phyloP scores from a whole-genome alignment of 2,329 filamentous ascomycete genomes.

The Cladobotryum protrusum region DNA sequence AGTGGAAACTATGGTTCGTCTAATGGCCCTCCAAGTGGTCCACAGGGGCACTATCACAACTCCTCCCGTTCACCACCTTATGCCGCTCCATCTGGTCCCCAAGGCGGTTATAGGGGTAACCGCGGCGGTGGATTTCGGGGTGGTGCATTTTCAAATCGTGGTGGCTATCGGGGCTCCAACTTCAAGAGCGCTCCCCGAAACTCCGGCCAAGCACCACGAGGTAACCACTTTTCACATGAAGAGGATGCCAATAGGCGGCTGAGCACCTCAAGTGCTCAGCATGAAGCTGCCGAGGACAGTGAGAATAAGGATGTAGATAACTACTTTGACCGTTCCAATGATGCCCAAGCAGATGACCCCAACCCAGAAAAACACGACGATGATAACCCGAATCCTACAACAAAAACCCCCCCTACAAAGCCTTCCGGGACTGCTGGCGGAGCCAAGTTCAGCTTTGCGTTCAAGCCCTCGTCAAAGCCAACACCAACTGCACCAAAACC shows the following conservation, averaged over 20 bases:
- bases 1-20: conserved; percentile 42
- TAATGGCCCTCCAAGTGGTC: conserved; percentile 33
- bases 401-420: conserved; percentile 44
- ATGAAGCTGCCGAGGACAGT: conserved; percentile 13
- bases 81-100: conserved; percentile 48
- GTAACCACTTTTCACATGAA: conserved; percentile 9
- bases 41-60: conserved; percentile 45
- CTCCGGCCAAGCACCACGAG: conserved; percentile 18
- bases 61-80: conserved; percentile 45
- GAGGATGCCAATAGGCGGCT: conserved; percentile 16
- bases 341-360: background rate
- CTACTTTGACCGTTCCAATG: background rate
- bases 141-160: conserved; percentile 47
- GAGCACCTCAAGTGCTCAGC: conserved; percentile 10
- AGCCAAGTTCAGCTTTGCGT: conserved; percentile 86
- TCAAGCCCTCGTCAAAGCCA: conserved; percentile 66
- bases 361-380: conserved; percentile 34
- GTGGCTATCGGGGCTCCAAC: conserved; percentile 52
- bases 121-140: conserved; percentile 56
- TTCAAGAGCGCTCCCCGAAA: conserved; percentile 68
- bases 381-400: conserved; percentile 42
- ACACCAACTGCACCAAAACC: conserved; percentile 53
- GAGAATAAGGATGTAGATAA: conserved; percentile 13
- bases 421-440: conserved; percentile 41
- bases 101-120: conserved; percentile 40